Percentiles rank a stretch among this genome's conserved stretches.
Conservation (phyloP, 73 alveolate genomes). For the Paramecium primaurelia region DNA sequence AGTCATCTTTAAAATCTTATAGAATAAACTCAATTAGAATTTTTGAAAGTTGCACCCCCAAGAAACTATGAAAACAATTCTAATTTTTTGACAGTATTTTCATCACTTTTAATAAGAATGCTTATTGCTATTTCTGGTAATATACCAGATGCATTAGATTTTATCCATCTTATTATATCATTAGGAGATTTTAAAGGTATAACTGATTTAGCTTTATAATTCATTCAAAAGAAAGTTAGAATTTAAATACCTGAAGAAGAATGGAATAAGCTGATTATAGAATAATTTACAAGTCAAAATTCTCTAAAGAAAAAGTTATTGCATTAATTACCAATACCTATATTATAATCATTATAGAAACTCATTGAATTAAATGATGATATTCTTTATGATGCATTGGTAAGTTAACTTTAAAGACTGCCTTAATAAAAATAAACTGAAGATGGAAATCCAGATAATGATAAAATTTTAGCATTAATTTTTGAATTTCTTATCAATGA, state of each 20-base stretch:
- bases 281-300: neutral
- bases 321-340: neutral
- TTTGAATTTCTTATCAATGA: neutral
- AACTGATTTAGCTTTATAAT: constrained; percentile 2
- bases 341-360: neutral
- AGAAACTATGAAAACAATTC: constrained; percentile 36
- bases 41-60: constrained; percentile 15
- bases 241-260: neutral
- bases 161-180: neutral
- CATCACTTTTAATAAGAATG: neutral
- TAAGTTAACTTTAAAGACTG: neutral
- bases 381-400: neutral
- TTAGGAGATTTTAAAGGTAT: neutral
- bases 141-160: neutral
- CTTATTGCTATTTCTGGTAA: neutral
- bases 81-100: neutral
- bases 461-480: neutral
- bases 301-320: neutral
- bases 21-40: neutral
- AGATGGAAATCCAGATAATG: neutral
- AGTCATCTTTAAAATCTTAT: neutral
- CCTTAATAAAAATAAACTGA: neutral
- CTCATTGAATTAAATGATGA: neutral
- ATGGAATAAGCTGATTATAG: neutral
- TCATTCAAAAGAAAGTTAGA: neutral